Base-by-base conservation (phyloP, 225 moss, liverwort and hornwort genomes). In the Physcomitrellopsis africana region DNA sequence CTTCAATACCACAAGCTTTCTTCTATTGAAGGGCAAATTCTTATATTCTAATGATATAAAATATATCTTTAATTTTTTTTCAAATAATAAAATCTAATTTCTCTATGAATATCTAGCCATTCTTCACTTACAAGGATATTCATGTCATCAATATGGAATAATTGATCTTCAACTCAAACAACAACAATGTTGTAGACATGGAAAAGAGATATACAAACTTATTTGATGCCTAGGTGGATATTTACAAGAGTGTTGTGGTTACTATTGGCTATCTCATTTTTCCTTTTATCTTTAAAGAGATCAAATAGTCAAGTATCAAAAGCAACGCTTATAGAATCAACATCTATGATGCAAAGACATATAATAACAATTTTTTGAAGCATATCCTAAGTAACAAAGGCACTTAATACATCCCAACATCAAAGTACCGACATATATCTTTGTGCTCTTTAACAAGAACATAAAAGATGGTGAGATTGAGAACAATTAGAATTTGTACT, bases 151-250 rank as follows among this genome's bases (percentile, higher is more conserved):
- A 78, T 46, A 49, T 81, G 6, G 79, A 79, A 57, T 90, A 87
- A 52, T 85, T 80, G 11, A 74, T 90, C n/a, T 86, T 89, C 70
- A 62, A 51, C 13, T 69, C 86, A 11, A 57, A 10, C 43, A 83
- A 67, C 1, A 44, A 52, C 3, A 63, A 78, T 0, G 74, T 88
- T 0, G 42, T 17, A 24, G 87, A 81, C 70, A 3, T 17, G 0
- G 48, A 26, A 23, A 51, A 79, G 26, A 41, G 29, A 48, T 88
- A 88, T 71, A 74, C 73, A 42, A 88, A 86, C 47, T 72, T 89
- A 81, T 81, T 89, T n/a, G 89, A 89, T 7, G 89, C 89, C 15
- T 83, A 86, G 26, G 65, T 89, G 5, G 89, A 89, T 26, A 83
- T 83, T 0, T 72, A 81, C 14, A 69, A 81, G 29, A 72, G 78